Evolutionary conservation across 768 basidiomycete species (phyloP), one percentile per base, ranked within the genome.

Genomic region (Calocera cornea): DNA sequence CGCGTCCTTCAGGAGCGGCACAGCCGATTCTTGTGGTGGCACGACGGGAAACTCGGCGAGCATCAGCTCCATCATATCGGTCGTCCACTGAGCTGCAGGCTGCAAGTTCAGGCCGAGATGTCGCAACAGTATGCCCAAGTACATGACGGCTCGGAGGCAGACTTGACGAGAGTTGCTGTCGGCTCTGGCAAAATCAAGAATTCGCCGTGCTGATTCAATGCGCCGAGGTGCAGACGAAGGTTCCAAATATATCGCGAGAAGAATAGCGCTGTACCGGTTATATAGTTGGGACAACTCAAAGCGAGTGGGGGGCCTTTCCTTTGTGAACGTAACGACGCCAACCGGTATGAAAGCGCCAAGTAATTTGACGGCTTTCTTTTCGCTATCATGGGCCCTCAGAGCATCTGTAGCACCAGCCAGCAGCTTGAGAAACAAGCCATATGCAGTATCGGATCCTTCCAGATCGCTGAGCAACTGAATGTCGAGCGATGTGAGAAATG

Each of bases 381-480:
- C 73, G 70, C 76, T 74, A 27, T 66, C 60, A 24, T 74, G 73
- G 24, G 72, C 72, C 38, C 76, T 74, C 1, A 67, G 71, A 27
- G 77, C 70, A 68, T 78, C 77, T 14, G 79, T 75, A 1, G 79
- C 80, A 0, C 87, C 86, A 50, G 84, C 83, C 36, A 94, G 80
- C 66, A 97, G 80, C 74, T 93, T 92, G 50, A 95, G 79, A 73
- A 93, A 90, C 5, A 90, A 74, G n/a, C 84, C 81, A 72, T 88
- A 94, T 1, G 89, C 84, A 1, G 88, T 85, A 71, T 95, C 94
- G 19, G 77, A 75, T 3, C 66, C 68, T 31, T 85, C 81, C 64
- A 80, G 79, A 22, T 79, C 75, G 19, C 78, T 78, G 3, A 91
- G 80, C 12, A 86, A 76, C 1, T 77, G 75, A 73, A 85, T 78